A percentile compares a stretch with the other conserved stretches of the same genome.
Evolutionary conservation across 805 yeast species (phyloP).

Genomic region (Lipomyces chichibuensis): DNA sequence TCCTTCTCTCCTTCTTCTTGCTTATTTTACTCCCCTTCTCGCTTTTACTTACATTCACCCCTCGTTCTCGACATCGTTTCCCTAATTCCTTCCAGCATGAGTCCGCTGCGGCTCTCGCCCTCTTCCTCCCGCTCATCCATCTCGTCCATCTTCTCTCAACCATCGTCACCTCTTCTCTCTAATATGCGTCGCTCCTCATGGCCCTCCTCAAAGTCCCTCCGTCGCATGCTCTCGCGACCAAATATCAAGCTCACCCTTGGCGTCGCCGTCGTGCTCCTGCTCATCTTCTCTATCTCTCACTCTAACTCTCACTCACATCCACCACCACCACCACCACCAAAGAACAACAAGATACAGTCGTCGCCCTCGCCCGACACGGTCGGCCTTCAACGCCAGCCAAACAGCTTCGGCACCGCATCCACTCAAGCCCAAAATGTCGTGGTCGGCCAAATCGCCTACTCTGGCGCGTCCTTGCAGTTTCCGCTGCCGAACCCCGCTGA

Average conservation of each 20-base stretch:
- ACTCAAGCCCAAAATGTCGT: not conserved
- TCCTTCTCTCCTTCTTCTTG: too few relatives aligned
- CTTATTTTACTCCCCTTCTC: too few relatives aligned
- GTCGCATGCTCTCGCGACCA: conserved; percentile 14
- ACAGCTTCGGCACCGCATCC: not conserved
- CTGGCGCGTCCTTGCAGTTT: conserved; percentile 20
- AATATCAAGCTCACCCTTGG: conserved; percentile 13
- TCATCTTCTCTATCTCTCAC: conserved; percentile 10
- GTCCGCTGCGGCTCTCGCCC: not conserved
- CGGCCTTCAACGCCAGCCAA: not conserved
- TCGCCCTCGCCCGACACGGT: too few relatives aligned
- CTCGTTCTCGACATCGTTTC: not conserved
- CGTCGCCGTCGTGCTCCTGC: conserved; percentile 10
- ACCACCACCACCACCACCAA: too few relatives aligned
- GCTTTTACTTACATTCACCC: too few relatives aligned
- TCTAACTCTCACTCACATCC: conserved; percentile 6
- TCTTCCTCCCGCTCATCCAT: not conserved
- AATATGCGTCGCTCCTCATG: conserved; percentile 11
- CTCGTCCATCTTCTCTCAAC: not conserved
- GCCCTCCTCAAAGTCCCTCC: conserved; percentile 5
- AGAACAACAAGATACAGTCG: not conserved
- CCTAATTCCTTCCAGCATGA: not conserved
- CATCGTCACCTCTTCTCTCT: not conserved
- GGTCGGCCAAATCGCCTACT: conserved; percentile 21
- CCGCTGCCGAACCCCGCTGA: conserved; percentile 25